Evolutionary conservation across 306 rosid genomes (phyloP).

Genomic region (Lablab purpureus): DNA sequence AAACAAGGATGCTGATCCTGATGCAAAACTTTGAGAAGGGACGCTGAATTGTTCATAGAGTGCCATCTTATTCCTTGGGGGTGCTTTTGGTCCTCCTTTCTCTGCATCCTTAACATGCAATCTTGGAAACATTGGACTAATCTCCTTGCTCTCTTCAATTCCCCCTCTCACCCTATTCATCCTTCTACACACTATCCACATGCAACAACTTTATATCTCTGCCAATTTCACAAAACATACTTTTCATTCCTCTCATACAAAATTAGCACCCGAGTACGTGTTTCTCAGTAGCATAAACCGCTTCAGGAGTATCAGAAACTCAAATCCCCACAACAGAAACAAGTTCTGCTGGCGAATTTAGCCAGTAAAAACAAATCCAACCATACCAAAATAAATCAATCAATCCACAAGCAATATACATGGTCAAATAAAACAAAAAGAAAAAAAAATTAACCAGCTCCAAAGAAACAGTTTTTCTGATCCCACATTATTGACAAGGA

Average conservation of each 20-base stretch:
- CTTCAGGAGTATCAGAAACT: conserved; percentile 22
- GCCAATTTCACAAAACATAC: conserved; percentile 40
- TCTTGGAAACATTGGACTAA: conserved; percentile 79
- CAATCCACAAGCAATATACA: conserved; percentile 27
- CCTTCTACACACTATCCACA: conserved; percentile 47
- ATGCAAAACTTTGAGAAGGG: conserved; percentile 59
- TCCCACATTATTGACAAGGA: conserved; percentile 35
- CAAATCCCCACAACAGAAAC: conserved; percentile 20
- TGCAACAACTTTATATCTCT: conserved; percentile 17
- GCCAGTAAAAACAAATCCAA: background rate
- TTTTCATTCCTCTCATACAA: conserved; percentile 23
- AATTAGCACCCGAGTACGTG: background rate
- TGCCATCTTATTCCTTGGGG: conserved; percentile 91
- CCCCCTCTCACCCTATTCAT: conserved; percentile 54
- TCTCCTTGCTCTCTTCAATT: conserved; percentile 56
- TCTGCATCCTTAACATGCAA: conserved; percentile 74
- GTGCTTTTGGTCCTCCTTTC: conserved; percentile 79
- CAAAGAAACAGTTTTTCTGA: conserved; percentile 49
- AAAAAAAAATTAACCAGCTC: conserved; percentile 48
- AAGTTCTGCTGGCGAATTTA: background rate
- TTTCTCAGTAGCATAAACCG: conserved; percentile 25
- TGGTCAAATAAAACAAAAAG: background rate
- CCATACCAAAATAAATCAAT: conserved; percentile 4
- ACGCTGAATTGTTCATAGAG: conserved; percentile 67
- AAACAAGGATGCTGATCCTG: conserved; percentile 63